Evolutionary conservation across 2,329 filamentous ascomycete genomes (phyloP), one percentile per base, ranked within the genome.

Genomic region (Colletotrichum graminicola): DNA sequence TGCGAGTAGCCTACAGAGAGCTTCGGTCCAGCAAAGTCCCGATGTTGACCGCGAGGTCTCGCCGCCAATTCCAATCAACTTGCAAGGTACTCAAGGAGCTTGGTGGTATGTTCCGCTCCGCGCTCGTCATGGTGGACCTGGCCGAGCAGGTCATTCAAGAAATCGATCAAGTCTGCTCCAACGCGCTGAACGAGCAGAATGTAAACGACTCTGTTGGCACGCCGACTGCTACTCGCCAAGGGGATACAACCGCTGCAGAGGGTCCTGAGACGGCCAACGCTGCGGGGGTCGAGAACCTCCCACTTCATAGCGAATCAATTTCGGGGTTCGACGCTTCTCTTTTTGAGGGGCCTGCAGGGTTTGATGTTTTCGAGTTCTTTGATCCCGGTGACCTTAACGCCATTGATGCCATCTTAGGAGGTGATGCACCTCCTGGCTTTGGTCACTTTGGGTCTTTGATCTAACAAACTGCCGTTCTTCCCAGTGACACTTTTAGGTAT

Each of bases 1-100:
- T 75, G 32, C 75, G 74, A 11, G 74, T 75, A 8, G 75, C 75
- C 3, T 76, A 76, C 55, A 68, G 74, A 36, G 75, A 72, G 55
- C 71, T 76, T 5, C 72, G 75, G 16, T 75, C 74, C 23, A 75
- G 73, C 54, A 73, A 71, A 34, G 72, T 75, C 29, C 66, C 75
- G 29, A 72, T 69, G 69, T 39, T 72, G 23, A 55, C 64, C 60
- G 71, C 62, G 59, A 62, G 67, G 57, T 76, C 49, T 67, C 60
- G 69, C 16, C 59, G 60, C 16, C 69, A 72, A 21, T 65, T 76
- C 56, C 75, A 75, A 36, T 71, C 73, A 16, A 75, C 71, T 8
- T 76, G 75, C 56, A 67, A 68, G n/a, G 65, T 75, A 5, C 66
- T 76, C 6, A 67, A 73, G 41, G 74, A 73, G 21, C 63, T 76